Conservation (phyloP, 768 basidiomycete genomes). For the Pleurotus eryngii region DNA sequence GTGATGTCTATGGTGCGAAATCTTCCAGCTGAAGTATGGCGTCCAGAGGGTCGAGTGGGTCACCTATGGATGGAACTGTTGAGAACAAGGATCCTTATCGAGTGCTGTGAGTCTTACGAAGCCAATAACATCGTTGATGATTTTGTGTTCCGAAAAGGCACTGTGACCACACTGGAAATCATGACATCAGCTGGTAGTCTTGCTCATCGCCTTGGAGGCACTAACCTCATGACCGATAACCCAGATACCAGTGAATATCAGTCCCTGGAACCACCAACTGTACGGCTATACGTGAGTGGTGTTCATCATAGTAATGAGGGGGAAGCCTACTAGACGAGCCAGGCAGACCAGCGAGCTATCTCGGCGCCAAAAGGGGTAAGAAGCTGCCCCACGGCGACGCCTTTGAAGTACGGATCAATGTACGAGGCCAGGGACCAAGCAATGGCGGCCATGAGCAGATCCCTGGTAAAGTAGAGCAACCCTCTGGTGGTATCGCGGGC, state of each 20-base stretch:
- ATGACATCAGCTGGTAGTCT: slow-evolving; percentile 1
- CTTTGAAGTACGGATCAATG: slow-evolving; percentile 41
- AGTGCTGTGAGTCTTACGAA: slow-evolving; percentile 34
- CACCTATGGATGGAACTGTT: slow-evolving; percentile 23
- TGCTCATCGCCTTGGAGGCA: not conserved
- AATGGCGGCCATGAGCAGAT: slow-evolving; percentile 39
- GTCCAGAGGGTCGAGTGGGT: slow-evolving; percentile 48
- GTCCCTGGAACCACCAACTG: slow-evolving; percentile 62
- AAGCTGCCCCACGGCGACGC: slow-evolving; percentile 14
- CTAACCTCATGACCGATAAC: slow-evolving; percentile 56
- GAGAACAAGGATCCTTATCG: slow-evolving; percentile 1
- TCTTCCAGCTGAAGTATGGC: slow-evolving; percentile 54
- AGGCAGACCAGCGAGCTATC: slow-evolving; percentile 37
- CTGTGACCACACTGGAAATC: slow-evolving; percentile 50
- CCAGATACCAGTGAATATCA: slow-evolving; percentile 58
- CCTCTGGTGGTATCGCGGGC: slow-evolving; percentile 38
- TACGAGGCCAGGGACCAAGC: slow-evolving; percentile 39
- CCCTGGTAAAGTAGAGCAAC: slow-evolving; percentile 40
- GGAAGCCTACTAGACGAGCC: slow-evolving; percentile 41
- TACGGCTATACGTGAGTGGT: not conserved
- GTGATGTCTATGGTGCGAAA: slow-evolving; percentile 53
- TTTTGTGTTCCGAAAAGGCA: slow-evolving; percentile 48
- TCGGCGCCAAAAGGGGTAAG: slow-evolving; percentile 35
- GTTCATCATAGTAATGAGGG: not conserved
- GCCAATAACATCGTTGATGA: slow-evolving; percentile 47